Evolutionary conservation across 345 rosid genomes (phyloP), one percentile per base, ranked within the genome.

Genomic region (Citrus reticulata): DNA sequence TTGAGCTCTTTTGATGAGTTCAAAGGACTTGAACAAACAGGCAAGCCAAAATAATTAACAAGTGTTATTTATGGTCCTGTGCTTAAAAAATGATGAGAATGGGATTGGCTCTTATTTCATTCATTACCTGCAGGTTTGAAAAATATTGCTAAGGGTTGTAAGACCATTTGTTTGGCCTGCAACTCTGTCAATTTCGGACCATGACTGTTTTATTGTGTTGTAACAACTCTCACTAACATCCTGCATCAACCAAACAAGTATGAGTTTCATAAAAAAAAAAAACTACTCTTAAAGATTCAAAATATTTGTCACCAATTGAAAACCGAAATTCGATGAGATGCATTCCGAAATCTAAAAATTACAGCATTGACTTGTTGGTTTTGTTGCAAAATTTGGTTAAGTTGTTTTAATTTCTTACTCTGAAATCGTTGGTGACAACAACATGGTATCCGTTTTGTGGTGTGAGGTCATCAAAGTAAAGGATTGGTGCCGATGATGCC

Each of bases 401-500:
- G 8, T 9, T 17, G 25, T 32, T 1, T 30, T 14, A 65, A 16
- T 34, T 65, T 72, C 75, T 49, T 77, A 80, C 86, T 55, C 54
- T 57, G 60, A 80, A 80, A 80, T 80, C 83, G 54, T 81, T 66
- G 20, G 84, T 63, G 42, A 78, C 82, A 20, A 75, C 75, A 34
- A 62, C 37, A 60, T 34, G 70, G 37, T 75, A 84, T 40, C 68
- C 84, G 70, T 84, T 51, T 27, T 77, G 79, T 22, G 83, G 83
- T 10, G 79, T 75, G 19, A 80, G 74, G 63, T 84, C 72, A 17
- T 77, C 83, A 10, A 80, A 84, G 70, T 77, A 77, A 24, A 84
- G 83, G 22, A 84, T 74, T 3, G 83, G 83, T 13, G 86, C 80
- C 2, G 86, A 81, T 32, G 83, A 81, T 32, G 86, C 86, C 63